phyloP scores from a whole-genome alignment of 305 asterid species.

The Rubia balearica region DNA sequence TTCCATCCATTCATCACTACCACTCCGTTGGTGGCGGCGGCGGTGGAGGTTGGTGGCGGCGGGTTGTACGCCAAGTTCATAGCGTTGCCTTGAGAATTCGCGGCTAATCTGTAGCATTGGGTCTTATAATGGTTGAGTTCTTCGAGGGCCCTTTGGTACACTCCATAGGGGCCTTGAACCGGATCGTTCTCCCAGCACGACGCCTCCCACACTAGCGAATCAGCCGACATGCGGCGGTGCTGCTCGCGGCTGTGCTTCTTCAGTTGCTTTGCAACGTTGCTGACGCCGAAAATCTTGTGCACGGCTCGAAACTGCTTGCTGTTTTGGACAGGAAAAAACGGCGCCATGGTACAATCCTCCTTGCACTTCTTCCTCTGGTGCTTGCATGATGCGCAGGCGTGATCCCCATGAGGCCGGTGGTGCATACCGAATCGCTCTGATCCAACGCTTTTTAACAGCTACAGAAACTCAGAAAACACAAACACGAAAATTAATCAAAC shows the following conservation, averaged over 20 bases:
- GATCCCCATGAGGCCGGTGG: slow-evolving; percentile 33
- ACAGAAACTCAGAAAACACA: background rate
- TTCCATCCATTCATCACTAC: slow-evolving; percentile 33
- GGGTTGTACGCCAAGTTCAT: slow-evolving; percentile 27
- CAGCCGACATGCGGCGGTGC: slow-evolving; percentile 40
- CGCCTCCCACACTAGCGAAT: slow-evolving; percentile 85
- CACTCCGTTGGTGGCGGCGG: slow-evolving; percentile 12
- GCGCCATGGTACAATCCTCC: slow-evolving; percentile 53
- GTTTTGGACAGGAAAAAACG: slow-evolving; percentile 48
- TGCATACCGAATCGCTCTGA: slow-evolving; percentile 31
- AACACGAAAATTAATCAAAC: background rate
- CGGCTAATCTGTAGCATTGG: slow-evolving; percentile 26
- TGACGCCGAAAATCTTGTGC: slow-evolving; percentile 71
- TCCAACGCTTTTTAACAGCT: background rate
- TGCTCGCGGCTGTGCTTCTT: slow-evolving; percentile 30
- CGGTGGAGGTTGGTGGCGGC: slow-evolving; percentile 11
- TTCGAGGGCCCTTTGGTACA: slow-evolving; percentile 42
- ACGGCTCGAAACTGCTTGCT: slow-evolving; percentile 61
- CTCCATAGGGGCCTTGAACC: slow-evolving; percentile 56
- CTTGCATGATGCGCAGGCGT: slow-evolving; percentile 96
- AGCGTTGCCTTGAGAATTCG: background rate
- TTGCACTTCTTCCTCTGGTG: slow-evolving; percentile 84
- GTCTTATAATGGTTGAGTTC: slow-evolving; percentile 49
- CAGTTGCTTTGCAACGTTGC: slow-evolving; percentile 55
- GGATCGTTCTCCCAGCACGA: slow-evolving; percentile 58